These are phyloP conservation scores for Colletotrichum ledebouriae DNA, from an alignment of 2,329 filamentous ascomycete species.

Conservation along the genomic window DNA sequence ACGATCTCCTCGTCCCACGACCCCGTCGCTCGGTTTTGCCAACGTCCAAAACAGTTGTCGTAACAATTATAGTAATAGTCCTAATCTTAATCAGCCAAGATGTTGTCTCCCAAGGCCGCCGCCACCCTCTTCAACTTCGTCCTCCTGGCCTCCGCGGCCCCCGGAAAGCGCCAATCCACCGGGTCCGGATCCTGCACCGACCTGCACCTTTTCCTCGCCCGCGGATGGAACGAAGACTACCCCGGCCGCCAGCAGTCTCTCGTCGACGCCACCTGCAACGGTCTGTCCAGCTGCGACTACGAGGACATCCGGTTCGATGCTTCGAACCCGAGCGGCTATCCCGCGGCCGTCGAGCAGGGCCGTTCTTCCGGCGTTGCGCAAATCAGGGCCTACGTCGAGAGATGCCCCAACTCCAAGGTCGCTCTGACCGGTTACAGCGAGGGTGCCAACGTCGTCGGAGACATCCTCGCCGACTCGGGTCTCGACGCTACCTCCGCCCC, in stretches of 20 bases:
- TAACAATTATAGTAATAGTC: background rate
- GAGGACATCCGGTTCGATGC: slow-evolving; percentile 50
- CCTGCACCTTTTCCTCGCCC: slow-evolving; percentile 49
- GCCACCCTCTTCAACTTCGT: slow-evolving; percentile 34
- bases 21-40: slow-evolving; percentile 32
- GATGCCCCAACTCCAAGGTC: slow-evolving; percentile 56
- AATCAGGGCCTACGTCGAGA: slow-evolving; percentile 55
- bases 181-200: slow-evolving; percentile 45
- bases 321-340: slow-evolving; percentile 52
- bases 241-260: slow-evolving; percentile 48
- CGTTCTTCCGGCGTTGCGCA: slow-evolving; percentile 52
- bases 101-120: slow-evolving; percentile 30
- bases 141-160: slow-evolving; percentile 38
- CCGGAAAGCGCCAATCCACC: slow-evolving; percentile 36
- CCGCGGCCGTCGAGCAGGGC: slow-evolving; percentile 54
- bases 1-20: background rate
- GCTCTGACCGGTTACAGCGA: slow-evolving; percentile 58
- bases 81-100: slow-evolving; percentile 35
- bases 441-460: slow-evolving; percentile 54
- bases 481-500: slow-evolving; percentile 47
- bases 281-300: slow-evolving; percentile 48
- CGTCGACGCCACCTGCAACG: slow-evolving; percentile 47
- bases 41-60: background rate
- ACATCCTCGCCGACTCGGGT: slow-evolving; percentile 51
- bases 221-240: slow-evolving; percentile 49